Evolutionary conservation across 1,284 basidiomycete genomes (phyloP), one percentile per base, ranked within the genome.

Genomic region (Microbotryum scabiosae): DNA sequence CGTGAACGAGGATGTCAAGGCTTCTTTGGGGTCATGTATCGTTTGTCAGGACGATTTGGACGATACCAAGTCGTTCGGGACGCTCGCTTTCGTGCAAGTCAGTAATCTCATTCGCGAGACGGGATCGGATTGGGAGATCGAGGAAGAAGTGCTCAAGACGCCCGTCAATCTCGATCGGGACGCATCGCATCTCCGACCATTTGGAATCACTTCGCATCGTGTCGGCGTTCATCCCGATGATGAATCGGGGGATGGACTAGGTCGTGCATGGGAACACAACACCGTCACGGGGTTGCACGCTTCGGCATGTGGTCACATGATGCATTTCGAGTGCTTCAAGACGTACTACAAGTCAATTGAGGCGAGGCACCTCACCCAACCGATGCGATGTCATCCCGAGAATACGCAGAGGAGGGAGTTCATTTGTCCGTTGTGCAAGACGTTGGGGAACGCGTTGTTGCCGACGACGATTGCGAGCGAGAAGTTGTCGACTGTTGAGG

Each of bases 341-440:
- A 85, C 86, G 1, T 98, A 98, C 75, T 91, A 84, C 69, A 76
- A 83, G 4, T 91, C 90, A 20, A 87, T 96, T 57, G 84, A 90
- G 59, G 85, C 87, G 66, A 84, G 94, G 20, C 96, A 98, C 74
- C 83, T 87, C 5, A 81, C 85, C 0, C 94, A 98, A 71, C 85
- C 90, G 4, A 90, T 91, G 8, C 81, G 96, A 41, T 93, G 94
- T 69, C 94, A 97, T 71, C 94, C 96, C 0, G 94, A 98, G 74
- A 89, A 86, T 71, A 87, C 93, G 36, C 84, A 86, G 21, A 82
- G 96, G 49, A 88, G 88, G 73, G 96, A 99, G 74, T 98, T 87
- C 76, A 89, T 97, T 57, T 98, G 96, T 71, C 96, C 96, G 0
- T 77, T 99, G n/a, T 99, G 96, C 80, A 98, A 98, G 78, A 91